These are phyloP conservation scores for Voacanga thouarsii DNA, from an alignment of 257 asterid species.

Conservation along the genomic window DNA sequence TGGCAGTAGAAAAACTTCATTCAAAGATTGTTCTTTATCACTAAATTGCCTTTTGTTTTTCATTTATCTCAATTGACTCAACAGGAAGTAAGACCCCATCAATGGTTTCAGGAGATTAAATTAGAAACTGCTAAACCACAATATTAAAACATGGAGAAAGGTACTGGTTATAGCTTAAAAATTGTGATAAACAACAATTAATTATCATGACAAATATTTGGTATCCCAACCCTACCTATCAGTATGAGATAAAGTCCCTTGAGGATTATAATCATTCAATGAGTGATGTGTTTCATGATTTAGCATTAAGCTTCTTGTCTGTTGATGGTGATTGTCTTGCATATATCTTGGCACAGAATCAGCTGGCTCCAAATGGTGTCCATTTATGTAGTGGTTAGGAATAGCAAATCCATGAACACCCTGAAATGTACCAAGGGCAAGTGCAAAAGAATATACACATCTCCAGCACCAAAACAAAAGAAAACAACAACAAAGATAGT, in stretches of 20 bases:
- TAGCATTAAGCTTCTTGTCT: conserved; percentile 31
- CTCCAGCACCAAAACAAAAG: conserved; percentile 7
- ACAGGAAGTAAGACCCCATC: background rate
- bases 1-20: no score
- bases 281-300: conserved; percentile 39
- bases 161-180: background rate
- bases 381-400: conserved; percentile 41
- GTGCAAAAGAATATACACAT: conserved; percentile 3
- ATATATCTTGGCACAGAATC: conserved; percentile 41
- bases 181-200: background rate
- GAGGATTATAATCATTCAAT: conserved; percentile 29
- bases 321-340: conserved; percentile 43
- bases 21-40: no score
- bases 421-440: conserved; percentile 31
- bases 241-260: conserved; percentile 34
- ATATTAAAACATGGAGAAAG: background rate
- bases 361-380: conserved; percentile 42
- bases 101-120: background rate
- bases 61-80: background rate
- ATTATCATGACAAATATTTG: conserved; percentile 7
- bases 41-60: no score
- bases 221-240: conserved; percentile 50
- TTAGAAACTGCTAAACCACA: background rate
- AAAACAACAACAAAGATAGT: background rate
- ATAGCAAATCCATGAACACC: conserved; percentile 48